Evolutionary conservation across 306 rosid genomes (phyloP).

Genomic region (Cucurbita argyrosperma): DNA sequence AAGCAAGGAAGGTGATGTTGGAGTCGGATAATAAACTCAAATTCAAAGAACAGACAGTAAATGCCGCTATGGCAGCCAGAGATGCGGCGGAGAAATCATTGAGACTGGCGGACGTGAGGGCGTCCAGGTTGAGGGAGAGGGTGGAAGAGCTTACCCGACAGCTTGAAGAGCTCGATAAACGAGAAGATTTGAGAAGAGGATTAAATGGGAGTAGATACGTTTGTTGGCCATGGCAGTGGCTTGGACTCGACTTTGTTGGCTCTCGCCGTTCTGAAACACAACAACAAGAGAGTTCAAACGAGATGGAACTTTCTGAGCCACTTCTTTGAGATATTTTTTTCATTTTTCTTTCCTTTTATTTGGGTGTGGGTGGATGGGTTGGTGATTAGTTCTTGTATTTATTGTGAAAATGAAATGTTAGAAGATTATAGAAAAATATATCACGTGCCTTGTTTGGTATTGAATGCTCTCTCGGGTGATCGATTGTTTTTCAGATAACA

Average conservation of each 20-base stretch:
- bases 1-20: slow-evolving; percentile 56
- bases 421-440: slow-evolving; percentile 2
- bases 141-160: slow-evolving; percentile 86
- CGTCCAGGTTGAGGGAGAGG: slow-evolving; percentile 80
- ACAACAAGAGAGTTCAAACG: slow-evolving; percentile 49
- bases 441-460: not conserved
- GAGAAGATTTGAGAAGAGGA: slow-evolving; percentile 54
- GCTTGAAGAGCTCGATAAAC: slow-evolving; percentile 71
- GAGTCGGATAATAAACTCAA: slow-evolving; percentile 79
- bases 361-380: too few species aligned
- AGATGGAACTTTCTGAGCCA: slow-evolving; percentile 99
- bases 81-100: slow-evolving; percentile 97
- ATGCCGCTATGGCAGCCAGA: slow-evolving; percentile 99
- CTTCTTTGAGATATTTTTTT: slow-evolving; percentile 28
- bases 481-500: not conserved
- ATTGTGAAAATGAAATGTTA: slow-evolving; percentile 28
- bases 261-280: slow-evolving; percentile 34
- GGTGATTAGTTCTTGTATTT: slow-evolving; percentile 18
- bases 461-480: not conserved
- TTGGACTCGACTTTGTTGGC: slow-evolving; percentile 81
- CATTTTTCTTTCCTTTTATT: not conserved
- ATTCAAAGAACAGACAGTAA: slow-evolving; percentile 91
- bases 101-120: slow-evolving; percentile 71
- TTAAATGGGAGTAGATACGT: slow-evolving; percentile 60
- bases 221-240: slow-evolving; percentile 99